These are phyloP conservation scores for Calycina herbarum DNA, from an alignment of 2,329 filamentous ascomycete genomes.

Conservation along the genomic window DNA sequence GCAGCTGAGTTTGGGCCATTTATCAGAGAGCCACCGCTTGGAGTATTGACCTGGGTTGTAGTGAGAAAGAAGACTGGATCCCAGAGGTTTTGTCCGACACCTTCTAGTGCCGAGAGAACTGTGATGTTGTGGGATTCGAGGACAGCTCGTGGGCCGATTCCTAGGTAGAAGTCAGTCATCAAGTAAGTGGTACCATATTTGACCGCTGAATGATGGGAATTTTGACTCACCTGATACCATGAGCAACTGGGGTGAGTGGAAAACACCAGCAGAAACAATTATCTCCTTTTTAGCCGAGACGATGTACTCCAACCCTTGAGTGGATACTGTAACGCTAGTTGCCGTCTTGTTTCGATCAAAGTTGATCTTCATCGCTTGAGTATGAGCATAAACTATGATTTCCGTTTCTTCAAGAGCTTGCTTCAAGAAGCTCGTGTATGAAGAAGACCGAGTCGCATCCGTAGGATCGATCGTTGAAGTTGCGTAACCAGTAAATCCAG, in stretches of 20 bases:
- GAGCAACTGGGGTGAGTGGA: conserved; percentile 50
- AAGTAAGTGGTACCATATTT: conserved; percentile 44
- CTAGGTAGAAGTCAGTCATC: conserved; percentile 46
- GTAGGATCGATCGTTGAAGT: conserved; percentile 21
- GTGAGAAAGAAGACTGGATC: conserved; percentile 37
- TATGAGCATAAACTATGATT: conserved; percentile 22
- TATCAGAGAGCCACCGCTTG: conserved; percentile 3
- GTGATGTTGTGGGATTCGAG: conserved; percentile 46
- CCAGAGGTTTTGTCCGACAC: conserved; percentile 51
- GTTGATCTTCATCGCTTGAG: conserved; percentile 20
- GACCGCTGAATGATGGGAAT: conserved; percentile 46
- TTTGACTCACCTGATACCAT: conserved; percentile 23
- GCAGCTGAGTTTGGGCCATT: conserved; percentile 10
- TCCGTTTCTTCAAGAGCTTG: conserved; percentile 13
- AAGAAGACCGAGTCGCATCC: conserved; percentile 21
- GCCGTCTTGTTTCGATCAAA: conserved; percentile 39
- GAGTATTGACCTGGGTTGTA: conserved; percentile 37
- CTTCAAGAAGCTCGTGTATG: conserved; percentile 16
- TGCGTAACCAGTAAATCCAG: conserved; percentile 15
- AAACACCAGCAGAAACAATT: conserved; percentile 50
- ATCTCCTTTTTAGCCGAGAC: conserved; percentile 29
- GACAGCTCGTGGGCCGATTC: conserved; percentile 46
- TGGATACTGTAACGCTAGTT: conserved; percentile 41
- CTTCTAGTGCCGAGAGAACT: conserved; percentile 46
- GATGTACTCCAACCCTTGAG: conserved; percentile 19